Evolutionary conservation across 257 asterid species (phyloP).

Genomic region (Solanum piurae): DNA sequence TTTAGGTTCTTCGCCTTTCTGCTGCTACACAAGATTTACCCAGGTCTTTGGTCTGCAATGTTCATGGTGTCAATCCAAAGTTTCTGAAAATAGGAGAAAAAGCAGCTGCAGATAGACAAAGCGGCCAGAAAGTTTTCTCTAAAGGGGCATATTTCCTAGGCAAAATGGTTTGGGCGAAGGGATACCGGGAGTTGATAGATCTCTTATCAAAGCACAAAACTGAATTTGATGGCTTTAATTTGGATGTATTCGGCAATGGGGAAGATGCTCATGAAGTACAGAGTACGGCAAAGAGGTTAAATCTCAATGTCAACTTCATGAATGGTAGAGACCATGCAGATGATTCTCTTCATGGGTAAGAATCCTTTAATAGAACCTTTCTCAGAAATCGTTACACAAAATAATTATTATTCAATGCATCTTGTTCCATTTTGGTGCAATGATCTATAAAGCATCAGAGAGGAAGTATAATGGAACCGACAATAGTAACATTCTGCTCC

Average conservation of each 20-base stretch:
- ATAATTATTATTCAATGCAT: neutral
- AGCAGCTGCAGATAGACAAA: slow-evolving; percentile 74
- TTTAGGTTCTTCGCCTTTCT: slow-evolving; percentile 90
- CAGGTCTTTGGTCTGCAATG: slow-evolving; percentile 76
- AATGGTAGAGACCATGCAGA: slow-evolving; percentile 98
- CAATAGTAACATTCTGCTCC: neutral
- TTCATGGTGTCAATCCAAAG: slow-evolving; percentile 94
- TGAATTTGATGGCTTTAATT: slow-evolving; percentile 77
- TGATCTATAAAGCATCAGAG: neutral
- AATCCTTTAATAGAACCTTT: neutral
- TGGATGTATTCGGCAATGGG: slow-evolving; percentile 92
- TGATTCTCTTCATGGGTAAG: slow-evolving; percentile 89
- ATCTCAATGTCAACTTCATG: slow-evolving; percentile 78
- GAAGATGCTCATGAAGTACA: slow-evolving; percentile 96
- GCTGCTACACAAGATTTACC: slow-evolving; percentile 98
- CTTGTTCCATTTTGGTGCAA: neutral
- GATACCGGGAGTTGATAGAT: slow-evolving; percentile 87
- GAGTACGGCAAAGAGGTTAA: slow-evolving; percentile 67
- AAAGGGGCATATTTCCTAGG: slow-evolving; percentile 97
- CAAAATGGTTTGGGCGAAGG: slow-evolving; percentile 99
- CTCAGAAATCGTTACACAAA: neutral
- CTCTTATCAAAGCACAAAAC: slow-evolving; percentile 64
- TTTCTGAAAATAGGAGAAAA: slow-evolving; percentile 81
- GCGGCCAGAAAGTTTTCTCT: slow-evolving; percentile 65
- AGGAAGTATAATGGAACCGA: neutral